A percentile compares a stretch with the other conserved stretches of the same genome.
Conservation (phyloP, 2,329 filamentous ascomycete genomes). For the Aspergillus awamori region DNA sequence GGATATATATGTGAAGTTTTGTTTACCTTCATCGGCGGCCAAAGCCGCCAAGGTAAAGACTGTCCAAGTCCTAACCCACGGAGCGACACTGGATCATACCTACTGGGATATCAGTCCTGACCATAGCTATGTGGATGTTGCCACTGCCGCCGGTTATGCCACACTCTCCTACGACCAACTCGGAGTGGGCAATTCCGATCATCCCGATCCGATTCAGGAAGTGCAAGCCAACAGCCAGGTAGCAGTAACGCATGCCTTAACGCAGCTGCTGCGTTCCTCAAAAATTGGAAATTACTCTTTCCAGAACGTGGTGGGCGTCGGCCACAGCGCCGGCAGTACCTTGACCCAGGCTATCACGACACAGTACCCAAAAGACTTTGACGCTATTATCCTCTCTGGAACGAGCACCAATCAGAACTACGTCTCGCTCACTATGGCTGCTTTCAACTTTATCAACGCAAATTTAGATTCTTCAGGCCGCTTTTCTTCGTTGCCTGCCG, state of each 20-base stretch:
- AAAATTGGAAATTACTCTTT: constrained; percentile 12
- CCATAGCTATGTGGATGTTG: constrained; percentile 1
- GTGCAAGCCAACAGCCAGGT: constrained; percentile 14
- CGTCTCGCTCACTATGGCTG: background rate
- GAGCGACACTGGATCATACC: background rate
- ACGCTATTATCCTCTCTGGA: constrained; percentile 19
- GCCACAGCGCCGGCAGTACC: constrained; percentile 15
- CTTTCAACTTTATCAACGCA: background rate
- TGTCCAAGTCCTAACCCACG: background rate
- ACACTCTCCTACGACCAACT: constrained; percentile 25
- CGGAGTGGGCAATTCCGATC: constrained; percentile 21
- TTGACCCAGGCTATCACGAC: constrained; percentile 2
- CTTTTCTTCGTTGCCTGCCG: background rate
- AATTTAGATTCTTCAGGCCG: background rate
- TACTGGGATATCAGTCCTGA: background rate
- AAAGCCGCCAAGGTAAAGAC: background rate
- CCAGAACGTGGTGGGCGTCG: constrained; percentile 14
- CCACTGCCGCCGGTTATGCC: constrained; percentile 21
- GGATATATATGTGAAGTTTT: background rate
- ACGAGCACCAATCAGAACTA: background rate
- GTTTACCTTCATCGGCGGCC: background rate
- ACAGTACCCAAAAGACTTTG: constrained; percentile 13
- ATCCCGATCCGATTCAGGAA: constrained; percentile 20
- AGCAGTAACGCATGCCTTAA: constrained; percentile 11
- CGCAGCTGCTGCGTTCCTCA: constrained; percentile 6